Base-by-base conservation (phyloP, 2,329 filamentous ascomycete species). In the Trichothecium roseum region DNA sequence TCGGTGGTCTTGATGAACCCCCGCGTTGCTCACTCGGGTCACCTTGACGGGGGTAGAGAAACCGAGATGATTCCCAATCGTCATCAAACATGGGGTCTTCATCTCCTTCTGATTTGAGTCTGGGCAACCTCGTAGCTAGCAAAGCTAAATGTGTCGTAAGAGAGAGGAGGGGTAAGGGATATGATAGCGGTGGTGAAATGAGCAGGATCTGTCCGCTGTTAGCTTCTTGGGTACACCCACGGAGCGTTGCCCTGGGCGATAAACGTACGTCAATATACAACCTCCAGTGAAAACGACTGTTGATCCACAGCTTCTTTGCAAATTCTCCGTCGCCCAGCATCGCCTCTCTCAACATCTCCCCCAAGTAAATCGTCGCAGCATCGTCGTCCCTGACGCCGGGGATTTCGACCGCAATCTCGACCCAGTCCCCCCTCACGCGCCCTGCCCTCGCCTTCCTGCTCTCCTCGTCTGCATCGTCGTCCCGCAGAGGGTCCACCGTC, bases 41-140 rank as follows among this genome's bases (percentile, higher is more conserved):
- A 4, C 17, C 53, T 24, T 24, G 6, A 40, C 69, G 70, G 2
- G 78, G 72, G 62, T 93, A 98, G 20, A 98, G 65, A 38, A 78
- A 79, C 14, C 76, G 70, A 1, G 87, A 79, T 13, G 82, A 83
- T 44, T 83, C 85, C 91, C 91, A 98, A 63, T 98, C 91, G 61
- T 98, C 91, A 63, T 95, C 83, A 60, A 98, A 98, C 54, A 95
- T 79, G 10, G 91, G 91, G 49, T 98, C 91, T 63, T 98, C 91
- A 60, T 96, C 89, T 39, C 76, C 75, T 57, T 94, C 84, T 2
- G 88, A 95, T 55, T 85, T 85, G 35, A 95, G 69, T 18, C 78
- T 74, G 7, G 91, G 91, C 3, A 96, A 69, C 43, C 83, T 79
- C 6, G 91, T 89, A 20, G 84, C 80, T 42, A 95, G 78, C 32